Percentiles rank a stretch among this genome's conserved stretches.
Conservation (phyloP, 1,139 yeast genomes). For the Taphrina flavorubra region DNA sequence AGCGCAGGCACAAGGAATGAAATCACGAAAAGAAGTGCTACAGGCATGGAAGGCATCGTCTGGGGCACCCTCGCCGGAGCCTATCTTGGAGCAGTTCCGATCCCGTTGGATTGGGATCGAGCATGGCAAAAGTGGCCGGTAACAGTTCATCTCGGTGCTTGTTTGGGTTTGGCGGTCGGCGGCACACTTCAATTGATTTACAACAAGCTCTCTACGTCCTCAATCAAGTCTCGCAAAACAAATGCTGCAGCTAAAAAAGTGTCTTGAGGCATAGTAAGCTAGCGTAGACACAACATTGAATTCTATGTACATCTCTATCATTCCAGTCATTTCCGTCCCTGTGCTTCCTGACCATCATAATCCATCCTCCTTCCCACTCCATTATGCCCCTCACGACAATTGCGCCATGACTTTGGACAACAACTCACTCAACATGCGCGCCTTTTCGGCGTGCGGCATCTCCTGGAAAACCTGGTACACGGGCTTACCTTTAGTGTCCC, state of each 20-base stretch:
- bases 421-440: constrained; percentile 31
- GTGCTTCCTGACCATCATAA: neutral
- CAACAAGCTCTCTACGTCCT: neutral
- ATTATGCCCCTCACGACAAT: constrained; percentile 22
- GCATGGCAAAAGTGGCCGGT: constrained; percentile 99
- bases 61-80: constrained; percentile 68
- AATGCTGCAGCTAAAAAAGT: neutral
- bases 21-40: neutral
- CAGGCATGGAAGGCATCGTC: constrained; percentile 20
- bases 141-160: constrained; percentile 81
- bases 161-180: constrained; percentile 72
- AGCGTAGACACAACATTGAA: neutral
- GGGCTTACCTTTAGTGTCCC: constrained; percentile 45
- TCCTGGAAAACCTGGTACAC: constrained; percentile 46
- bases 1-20: neutral
- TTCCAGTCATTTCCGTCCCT: too few species aligned
- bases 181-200: neutral
- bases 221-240: neutral
- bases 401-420: constrained; percentile 39
- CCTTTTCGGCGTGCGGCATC: constrained; percentile 40
- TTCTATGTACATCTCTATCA: neutral
- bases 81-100: constrained; percentile 92
- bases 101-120: constrained; percentile 97
- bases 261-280: neutral
- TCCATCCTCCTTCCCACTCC: neutral